Conservation (phyloP, 768 basidiomycete genomes). For the Tylopilus sp. region DNA sequence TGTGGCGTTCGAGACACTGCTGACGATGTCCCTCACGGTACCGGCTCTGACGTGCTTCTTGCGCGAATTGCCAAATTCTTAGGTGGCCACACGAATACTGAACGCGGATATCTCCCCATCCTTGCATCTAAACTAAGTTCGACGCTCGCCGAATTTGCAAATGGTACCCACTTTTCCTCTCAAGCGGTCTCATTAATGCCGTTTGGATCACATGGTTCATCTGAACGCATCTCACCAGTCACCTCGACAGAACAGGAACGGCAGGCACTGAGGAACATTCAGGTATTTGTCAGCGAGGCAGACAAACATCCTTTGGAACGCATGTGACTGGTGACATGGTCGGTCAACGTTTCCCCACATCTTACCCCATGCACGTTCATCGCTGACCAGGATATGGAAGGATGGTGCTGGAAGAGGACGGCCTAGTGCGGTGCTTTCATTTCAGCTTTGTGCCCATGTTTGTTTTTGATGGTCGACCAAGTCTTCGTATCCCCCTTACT, state of each 20-base stretch:
- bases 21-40: constrained; percentile 10
- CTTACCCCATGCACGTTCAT: background rate
- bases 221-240: constrained; percentile 7
- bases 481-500: background rate
- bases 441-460: background rate
- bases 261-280: constrained; percentile 32
- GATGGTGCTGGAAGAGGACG: background rate
- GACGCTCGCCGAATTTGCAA: constrained; percentile 36
- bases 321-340: constrained; percentile 42
- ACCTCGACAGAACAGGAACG: constrained; percentile 32
- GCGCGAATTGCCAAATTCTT: constrained; percentile 19
- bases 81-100: constrained; percentile 94
- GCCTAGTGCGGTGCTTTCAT: background rate
- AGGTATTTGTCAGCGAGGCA: constrained; percentile 66
- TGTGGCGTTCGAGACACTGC: constrained; percentile 13
- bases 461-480: constrained; percentile 1
- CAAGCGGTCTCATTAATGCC: constrained; percentile 19
- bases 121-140: constrained; percentile 66
- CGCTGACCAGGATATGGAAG: constrained; percentile 3
- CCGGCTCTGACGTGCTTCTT: constrained; percentile 10
- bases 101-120: constrained; percentile 84
- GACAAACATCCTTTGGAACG: constrained; percentile 76
- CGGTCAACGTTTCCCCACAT: background rate
- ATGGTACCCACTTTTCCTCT: constrained; percentile 10
- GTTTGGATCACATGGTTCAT: constrained; percentile 26